Percentiles rank a stretch among this genome's conserved stretches.
Conservation (phyloP, 2,329 filamentous ascomycete genomes). For the Colletotrichum graminicola region DNA sequence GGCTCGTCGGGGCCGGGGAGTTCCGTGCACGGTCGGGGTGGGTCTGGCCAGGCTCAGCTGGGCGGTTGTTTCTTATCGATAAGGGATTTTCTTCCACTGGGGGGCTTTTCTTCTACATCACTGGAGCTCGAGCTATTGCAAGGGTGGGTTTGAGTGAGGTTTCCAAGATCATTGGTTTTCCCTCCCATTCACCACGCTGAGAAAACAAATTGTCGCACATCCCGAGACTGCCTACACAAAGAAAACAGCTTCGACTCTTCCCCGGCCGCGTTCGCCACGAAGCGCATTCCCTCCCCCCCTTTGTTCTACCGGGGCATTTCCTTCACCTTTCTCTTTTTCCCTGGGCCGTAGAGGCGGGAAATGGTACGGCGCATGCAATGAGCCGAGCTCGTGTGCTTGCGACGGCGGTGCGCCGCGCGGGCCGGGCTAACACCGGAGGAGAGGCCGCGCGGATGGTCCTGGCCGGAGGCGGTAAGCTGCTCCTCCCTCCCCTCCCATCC, state of each 20-base stretch:
- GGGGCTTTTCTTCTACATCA: constrained; percentile 30
- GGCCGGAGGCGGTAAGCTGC: constrained; percentile 13
- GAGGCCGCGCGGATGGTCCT: neutral
- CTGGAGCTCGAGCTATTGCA: constrained; percentile 12
- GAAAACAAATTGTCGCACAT: too few relatives aligned
- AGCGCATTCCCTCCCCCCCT: neutral
- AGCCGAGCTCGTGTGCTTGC: constrained; percentile 47
- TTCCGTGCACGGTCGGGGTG: constrained; percentile 28
- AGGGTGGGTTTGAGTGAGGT: neutral
- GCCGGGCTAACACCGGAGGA: constrained; percentile 13
- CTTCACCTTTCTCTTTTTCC: neutral
- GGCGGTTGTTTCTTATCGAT: constrained; percentile 33
- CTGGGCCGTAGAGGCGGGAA: neutral
- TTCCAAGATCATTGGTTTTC: neutral
- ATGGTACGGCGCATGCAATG: constrained; percentile 47
- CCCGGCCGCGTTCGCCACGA: neutral
- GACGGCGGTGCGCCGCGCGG: constrained; percentile 30
- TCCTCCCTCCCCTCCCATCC: neutral
- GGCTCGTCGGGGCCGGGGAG: constrained; percentile 33
- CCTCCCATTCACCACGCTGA: neutral
- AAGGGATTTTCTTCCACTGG: neutral
- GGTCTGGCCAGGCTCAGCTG: neutral
- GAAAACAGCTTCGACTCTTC: neutral
- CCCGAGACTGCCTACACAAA: too few relatives aligned
- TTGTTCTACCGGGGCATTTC: neutral